phyloP scores from a whole-genome alignment of 768 basidiomycete species.

The Hygrocybe coccinea region DNA sequence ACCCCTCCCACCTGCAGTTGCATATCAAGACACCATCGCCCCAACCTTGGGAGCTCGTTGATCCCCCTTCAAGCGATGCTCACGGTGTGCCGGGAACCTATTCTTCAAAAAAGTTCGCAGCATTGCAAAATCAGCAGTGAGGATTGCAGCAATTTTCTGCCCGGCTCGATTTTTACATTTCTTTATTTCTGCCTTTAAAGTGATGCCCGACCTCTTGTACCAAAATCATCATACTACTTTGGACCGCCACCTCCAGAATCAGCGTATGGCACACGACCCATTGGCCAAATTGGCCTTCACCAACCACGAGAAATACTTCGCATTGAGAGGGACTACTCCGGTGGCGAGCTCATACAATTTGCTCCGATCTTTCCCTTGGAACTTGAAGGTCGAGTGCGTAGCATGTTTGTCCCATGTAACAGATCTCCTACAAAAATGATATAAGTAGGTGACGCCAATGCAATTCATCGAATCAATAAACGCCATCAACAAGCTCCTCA shows the following conservation, averaged over 20 bases:
- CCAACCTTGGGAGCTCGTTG: slow-evolving; percentile 62
- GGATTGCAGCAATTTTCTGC: slow-evolving; percentile 19
- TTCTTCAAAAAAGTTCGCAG: slow-evolving; percentile 35
- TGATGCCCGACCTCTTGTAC: slow-evolving; percentile 47
- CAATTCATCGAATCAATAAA: slow-evolving; percentile 89
- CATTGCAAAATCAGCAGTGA: slow-evolving; percentile 41
- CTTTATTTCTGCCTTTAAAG: neutral
- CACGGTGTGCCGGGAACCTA: neutral
- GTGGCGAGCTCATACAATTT: slow-evolving; percentile 89
- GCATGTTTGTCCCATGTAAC: neutral
- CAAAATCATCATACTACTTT: slow-evolving; percentile 80
- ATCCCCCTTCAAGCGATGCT: slow-evolving; percentile 44
- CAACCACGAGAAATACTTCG: slow-evolving; percentile 89
- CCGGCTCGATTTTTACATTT: neutral
- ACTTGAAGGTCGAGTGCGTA: slow-evolving; percentile 82
- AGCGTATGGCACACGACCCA: slow-evolving; percentile 74
- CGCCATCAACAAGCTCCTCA: slow-evolving; percentile 81
- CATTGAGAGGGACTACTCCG: slow-evolving; percentile 87
- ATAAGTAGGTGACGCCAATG: slow-evolving; percentile 74
- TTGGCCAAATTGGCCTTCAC: slow-evolving; percentile 83
- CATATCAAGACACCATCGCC: slow-evolving; percentile 39
- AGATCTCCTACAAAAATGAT: neutral
- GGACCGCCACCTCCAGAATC: slow-evolving; percentile 73
- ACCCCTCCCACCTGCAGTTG: too few relatives aligned
- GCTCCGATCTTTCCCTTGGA: slow-evolving; percentile 85